Evolutionary conservation across 805 yeast species (phyloP), one percentile per base, ranked within the genome.

Genomic region (Pichia nakasei): DNA sequence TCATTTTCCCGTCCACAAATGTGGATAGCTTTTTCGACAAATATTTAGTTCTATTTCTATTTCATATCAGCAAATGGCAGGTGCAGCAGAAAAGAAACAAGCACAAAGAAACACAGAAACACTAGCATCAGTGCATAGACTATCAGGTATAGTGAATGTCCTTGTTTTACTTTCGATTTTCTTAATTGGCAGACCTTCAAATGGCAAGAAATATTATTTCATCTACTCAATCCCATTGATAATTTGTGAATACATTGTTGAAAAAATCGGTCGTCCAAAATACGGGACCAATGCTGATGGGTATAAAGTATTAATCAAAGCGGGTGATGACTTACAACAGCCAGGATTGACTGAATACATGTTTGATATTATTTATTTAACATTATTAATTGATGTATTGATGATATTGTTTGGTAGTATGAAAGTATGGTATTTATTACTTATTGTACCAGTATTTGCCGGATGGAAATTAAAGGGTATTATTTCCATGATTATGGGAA

Each of bases 291-390:
- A 67, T 15, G 56, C 52, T 1, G 72, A 72, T 37, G 72, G 72
- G 2, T 68, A 69, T 42, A 42, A 48, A 31, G 51, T 55, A 15
- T 63, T 82, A 39, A 56, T 72, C 3, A 63, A 60, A 12, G 59
- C 83, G 2, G 91, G 89, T 2, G 74, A 71, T 26, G 85, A 84
- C 53, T 68, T 83, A 46, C 61, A 61, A 44, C 84, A 76, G 47
- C 56, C 61, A 4, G 93, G 93, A 0, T 65, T 84, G 35, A 80
- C 80, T 33, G 91, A 84, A 60, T 82, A 80, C 65, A 64, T 82
- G 68, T 80, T 80, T 56, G 93, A 84, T 55, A 59, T 82, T 12
- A 64, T 84, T 47, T 83, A 83, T 55, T 59, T 83, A 38, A 81
- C 88, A 3, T 70, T 81, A 72, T 52, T 73, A 19, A 66, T 77